Evolutionary conservation across 2,329 filamentous ascomycete species (phyloP), one percentile per base, ranked within the genome.

Genomic region (Aspergillus niger): DNA sequence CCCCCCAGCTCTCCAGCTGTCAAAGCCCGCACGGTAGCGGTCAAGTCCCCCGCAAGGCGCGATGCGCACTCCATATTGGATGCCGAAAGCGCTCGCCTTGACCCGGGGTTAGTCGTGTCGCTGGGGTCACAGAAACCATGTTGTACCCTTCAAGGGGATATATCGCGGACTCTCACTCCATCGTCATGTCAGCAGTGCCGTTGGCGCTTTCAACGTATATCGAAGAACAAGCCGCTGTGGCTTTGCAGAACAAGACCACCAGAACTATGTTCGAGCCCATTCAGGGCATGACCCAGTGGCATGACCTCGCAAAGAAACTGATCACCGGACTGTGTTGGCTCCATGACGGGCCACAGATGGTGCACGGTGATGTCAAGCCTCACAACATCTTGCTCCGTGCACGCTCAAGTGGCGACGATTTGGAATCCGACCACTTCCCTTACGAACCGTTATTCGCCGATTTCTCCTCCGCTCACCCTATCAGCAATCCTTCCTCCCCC

Each of bases 301-400:
- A 75, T 0, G 65, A 70, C 10, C 68, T 82, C 5, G 76, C 79
- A 13, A 64, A 67, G 39, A 72, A 74, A 53, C 71, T 82, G 10
- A 76, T 81, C 53, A 57, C 65, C 7, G 75, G 78, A 0, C 70
- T 82, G 2, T 65, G 67, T 7, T 83, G 79, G 77, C 69, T 83
- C 6, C 81, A 82, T 54, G 64, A 68, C 36, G 62, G 65, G 3
- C 70, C 74, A 2, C 71, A 73, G 4, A 71, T 82, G 3, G 73
- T 82, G 2, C 81, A 83, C 63, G 80, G 79, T 1, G 80, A 82
- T 67, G 77, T 82, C 67, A 82, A 82, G 61, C 79, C 78, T 5
- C 74, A 76, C 49, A 82, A 81, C 43, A 70, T 81, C 28, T 70
- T 81, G 0, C 69, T 82, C 2, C 70, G 69, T 3, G 65, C 68